Base-by-base conservation (phyloP, 345 rosid genomes). In the Citrus sp. region DNA sequence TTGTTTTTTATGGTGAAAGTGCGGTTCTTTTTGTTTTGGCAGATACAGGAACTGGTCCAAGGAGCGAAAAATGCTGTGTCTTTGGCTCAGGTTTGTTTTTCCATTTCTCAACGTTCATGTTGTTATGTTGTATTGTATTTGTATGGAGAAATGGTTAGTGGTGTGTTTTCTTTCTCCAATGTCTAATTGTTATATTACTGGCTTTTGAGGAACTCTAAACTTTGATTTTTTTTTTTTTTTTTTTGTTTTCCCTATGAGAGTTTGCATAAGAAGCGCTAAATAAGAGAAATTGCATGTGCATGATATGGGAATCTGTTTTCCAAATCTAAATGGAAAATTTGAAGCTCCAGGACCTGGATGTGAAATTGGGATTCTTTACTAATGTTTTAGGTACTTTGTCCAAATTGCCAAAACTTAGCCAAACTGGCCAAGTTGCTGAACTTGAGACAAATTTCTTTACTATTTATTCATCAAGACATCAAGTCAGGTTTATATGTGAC, bases 21-120 rank as follows among this genome's bases (percentile, higher is more conserved):
- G 63, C 80, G 76, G 51, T 55, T 76, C 77, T 56, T 35, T 78
- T 79, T 82, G 75, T 81, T 82, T 81, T 80, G 81, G 83, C 92
- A 94, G 99, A 91, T 92, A 79, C 95, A 92, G 81, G 88, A 90
- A 79, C n/a, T 94, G 82, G 76, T 90, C 82, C 90, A 82, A 82
- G 95, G 91, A 81, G 84, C 87, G 21, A 85, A 77, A 62, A 83
- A 89, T 89, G 90, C 89, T 42, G 40, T 91, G 86, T 96, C 99
- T 62, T 87, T 96, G 54, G 99, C 98, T 81, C 98, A 96, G 98
- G 98, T 96, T 83, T 85, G 80, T 21, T 42, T 73, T 74, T 61
- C 61, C 78, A 27, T 27, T 76, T 79, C 42, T 54, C 72, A 65
- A 71, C 60, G 75, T 54, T 76, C 22, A 51, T 65, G 22, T 79